phyloP scores from a whole-genome alignment of 2,329 filamentous ascomycete species.

The Fusarium ambrosium region DNA sequence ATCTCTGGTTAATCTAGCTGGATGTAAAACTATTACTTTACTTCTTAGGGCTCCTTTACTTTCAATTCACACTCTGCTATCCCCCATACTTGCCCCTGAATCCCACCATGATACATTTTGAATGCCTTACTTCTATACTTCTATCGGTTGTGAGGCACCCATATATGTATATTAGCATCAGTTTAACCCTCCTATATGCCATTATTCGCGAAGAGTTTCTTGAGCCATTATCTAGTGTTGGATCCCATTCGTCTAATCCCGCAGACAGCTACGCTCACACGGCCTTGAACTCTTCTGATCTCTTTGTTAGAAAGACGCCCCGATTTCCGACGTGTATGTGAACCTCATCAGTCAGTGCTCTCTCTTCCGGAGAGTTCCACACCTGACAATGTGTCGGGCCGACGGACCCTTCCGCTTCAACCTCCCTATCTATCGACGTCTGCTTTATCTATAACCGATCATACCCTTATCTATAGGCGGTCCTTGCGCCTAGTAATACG shows the following conservation, averaged over 20 bases:
- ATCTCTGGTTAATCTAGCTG: background rate
- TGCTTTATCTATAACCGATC: background rate
- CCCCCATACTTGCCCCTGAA: background rate
- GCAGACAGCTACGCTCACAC: background rate
- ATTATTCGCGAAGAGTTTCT: background rate
- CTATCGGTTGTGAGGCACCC: background rate
- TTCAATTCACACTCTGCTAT: background rate
- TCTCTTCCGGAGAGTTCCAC: background rate
- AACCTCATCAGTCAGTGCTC: background rate
- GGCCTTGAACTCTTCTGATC: background rate
- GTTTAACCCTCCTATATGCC: background rate
- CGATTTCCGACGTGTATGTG: background rate
- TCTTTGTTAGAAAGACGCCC: background rate
- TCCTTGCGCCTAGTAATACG: background rate
- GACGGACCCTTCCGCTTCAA: background rate
- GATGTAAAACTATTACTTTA: background rate
- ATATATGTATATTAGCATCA: background rate
- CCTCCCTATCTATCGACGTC: background rate
- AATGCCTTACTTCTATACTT: background rate
- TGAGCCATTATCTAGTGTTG: background rate
- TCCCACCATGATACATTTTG: background rate
- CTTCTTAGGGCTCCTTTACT: background rate
- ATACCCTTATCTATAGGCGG: background rate
- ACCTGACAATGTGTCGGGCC: background rate
- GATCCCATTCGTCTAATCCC: background rate